A percentile compares a stretch with the other conserved stretches of the same genome.
Conservation (phyloP, 306 rosid species). For the Quercus robur region DNA sequence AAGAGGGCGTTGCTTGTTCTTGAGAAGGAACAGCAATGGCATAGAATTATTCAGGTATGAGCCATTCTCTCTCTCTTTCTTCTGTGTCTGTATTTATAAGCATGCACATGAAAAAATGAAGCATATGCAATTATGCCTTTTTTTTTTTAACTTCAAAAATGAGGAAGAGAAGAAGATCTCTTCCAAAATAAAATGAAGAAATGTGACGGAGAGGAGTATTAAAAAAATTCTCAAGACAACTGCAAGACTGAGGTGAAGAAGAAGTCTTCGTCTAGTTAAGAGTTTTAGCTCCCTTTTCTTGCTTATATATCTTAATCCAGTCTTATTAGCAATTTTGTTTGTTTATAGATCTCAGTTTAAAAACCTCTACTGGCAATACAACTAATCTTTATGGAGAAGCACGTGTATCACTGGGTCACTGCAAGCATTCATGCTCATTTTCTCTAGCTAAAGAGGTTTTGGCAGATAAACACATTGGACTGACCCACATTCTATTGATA, state of each 20-base stretch:
- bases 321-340: neutral
- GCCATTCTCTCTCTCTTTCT: neutral
- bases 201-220: neutral
- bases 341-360: neutral
- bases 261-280: neutral
- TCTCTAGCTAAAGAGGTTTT: neutral
- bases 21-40: conserved; percentile 90
- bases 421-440: neutral
- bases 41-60: conserved; percentile 78
- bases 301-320: neutral
- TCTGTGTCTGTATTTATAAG: neutral
- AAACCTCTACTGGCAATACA: neutral
- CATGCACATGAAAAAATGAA: neutral
- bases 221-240: neutral
- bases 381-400: neutral
- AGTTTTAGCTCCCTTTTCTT: neutral
- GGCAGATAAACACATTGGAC: neutral
- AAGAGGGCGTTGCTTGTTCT: conserved; percentile 52
- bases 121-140: neutral
- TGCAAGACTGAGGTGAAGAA: neutral
- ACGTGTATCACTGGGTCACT: neutral
- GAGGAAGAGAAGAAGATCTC: neutral
- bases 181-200: neutral
- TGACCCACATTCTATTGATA: neutral
- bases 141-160: neutral